Evolutionary conservation across 2,329 filamentous ascomycete species (phyloP).

Genomic region (Phialophora expanda): DNA sequence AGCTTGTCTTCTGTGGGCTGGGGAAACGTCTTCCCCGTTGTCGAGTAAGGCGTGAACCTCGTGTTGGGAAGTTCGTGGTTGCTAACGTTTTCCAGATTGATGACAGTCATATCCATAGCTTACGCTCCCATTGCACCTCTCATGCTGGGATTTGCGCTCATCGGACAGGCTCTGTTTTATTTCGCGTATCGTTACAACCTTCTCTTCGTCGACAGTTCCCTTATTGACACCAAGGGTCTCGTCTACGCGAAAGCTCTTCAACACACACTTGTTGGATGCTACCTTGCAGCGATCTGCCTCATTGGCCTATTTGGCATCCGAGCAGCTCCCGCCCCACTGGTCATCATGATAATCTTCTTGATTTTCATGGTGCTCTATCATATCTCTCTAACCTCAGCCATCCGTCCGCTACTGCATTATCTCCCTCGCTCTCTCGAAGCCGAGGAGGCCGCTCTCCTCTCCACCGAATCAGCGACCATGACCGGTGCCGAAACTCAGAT

Average conservation of each 20-base stretch:
- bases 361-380: constrained; percentile 79
- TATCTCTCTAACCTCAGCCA: constrained; percentile 70
- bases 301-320: constrained; percentile 82
- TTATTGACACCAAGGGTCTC: constrained; percentile 84
- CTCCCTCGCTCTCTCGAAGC: constrained; percentile 75
- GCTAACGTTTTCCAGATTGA: constrained; percentile 24
- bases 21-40: constrained; percentile 81
- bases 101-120: constrained; percentile 66
- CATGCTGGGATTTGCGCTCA: constrained; percentile 78
- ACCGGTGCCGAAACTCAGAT: constrained; percentile 3
- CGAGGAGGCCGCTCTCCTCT: constrained; percentile 57
- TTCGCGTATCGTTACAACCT: constrained; percentile 89
- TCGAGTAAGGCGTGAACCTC: constrained; percentile 44
- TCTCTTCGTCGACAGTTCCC: constrained; percentile 80
- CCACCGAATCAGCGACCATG: constrained; percentile 19
- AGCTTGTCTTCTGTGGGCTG: constrained; percentile 75
- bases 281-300: constrained; percentile 80
- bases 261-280: constrained; percentile 82
- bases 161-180: constrained; percentile 81
- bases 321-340: constrained; percentile 66
- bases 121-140: constrained; percentile 88
- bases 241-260: constrained; percentile 87
- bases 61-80: background rate
- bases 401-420: constrained; percentile 76
- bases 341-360: constrained; percentile 77